Conservation (phyloP, 2,329 filamentous ascomycete genomes). For the Aspergillus brasiliensis region DNA sequence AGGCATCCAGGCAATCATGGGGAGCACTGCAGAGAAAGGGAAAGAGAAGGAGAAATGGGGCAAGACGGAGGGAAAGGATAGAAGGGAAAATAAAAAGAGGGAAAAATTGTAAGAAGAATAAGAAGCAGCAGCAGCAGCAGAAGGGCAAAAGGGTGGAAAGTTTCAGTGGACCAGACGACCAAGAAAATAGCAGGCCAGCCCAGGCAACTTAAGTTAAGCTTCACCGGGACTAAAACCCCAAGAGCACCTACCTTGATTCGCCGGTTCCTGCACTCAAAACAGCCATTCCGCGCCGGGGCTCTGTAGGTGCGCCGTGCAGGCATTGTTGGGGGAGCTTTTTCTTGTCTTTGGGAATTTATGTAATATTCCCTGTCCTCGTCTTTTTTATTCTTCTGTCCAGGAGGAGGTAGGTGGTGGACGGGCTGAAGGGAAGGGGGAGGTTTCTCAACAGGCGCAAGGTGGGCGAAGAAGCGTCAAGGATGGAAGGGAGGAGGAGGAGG, state of each 20-base stretch:
- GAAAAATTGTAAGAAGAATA: neutral
- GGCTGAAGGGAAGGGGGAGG: neutral
- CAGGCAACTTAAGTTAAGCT: conserved; percentile 3
- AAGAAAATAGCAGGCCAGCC: conserved; percentile 1
- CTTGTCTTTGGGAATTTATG: neutral
- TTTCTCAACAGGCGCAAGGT: neutral
- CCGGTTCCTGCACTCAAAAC: conserved; percentile 21
- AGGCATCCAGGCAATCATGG: neutral
- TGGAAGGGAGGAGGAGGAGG: neutral
- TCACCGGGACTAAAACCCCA: neutral
- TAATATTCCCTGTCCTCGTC: neutral
- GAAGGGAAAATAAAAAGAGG: neutral
- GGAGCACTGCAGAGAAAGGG: too few relatives aligned
- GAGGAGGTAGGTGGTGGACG: neutral
- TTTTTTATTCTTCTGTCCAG: too few relatives aligned
- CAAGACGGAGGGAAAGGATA: too few relatives aligned
- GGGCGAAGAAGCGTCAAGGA: neutral
- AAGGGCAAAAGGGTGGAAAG: neutral
- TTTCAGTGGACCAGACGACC: neutral
- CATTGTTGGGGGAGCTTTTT: conserved; percentile 16
- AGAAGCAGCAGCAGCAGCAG: too few relatives aligned
- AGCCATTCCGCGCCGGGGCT: conserved; percentile 20
- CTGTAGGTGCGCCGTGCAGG: conserved; percentile 18
- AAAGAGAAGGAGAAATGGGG: too few relatives aligned
- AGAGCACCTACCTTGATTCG: conserved; percentile 26